Percentiles rank a stretch among this genome's conserved stretches.
Conservation (phyloP, 2,329 filamentous ascomycete species). For the Rhynchosporium agropyri region DNA sequence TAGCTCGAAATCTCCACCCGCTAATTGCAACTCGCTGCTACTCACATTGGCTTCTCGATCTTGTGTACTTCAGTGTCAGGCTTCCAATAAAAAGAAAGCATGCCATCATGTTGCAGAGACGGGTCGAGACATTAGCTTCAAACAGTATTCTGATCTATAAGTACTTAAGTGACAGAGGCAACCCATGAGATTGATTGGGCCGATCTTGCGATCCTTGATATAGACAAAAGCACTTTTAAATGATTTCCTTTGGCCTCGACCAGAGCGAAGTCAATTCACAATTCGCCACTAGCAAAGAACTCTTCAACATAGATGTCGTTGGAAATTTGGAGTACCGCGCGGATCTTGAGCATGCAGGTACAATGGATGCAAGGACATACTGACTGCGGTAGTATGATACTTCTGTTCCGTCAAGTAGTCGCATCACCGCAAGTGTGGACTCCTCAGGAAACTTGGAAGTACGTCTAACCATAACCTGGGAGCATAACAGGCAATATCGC, state of each 20-base stretch:
- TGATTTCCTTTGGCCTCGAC: slow-evolving; percentile 60
- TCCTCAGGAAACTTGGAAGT: slow-evolving; percentile 51
- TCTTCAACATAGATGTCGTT: slow-evolving; percentile 57
- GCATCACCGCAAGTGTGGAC: slow-evolving; percentile 46
- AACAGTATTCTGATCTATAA: not conserved
- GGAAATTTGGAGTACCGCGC: slow-evolving; percentile 61
- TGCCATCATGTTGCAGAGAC: slow-evolving; percentile 1
- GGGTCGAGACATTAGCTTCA: not conserved
- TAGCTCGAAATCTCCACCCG: too few species aligned
- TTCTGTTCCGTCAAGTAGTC: slow-evolving; percentile 47
- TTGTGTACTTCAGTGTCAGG: too few species aligned
- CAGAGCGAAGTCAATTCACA: slow-evolving; percentile 61
- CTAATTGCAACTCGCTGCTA: too few species aligned
- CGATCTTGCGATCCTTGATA: slow-evolving; percentile 44
- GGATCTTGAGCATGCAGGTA: slow-evolving; percentile 52
- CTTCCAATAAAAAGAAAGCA: too few species aligned
- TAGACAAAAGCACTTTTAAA: slow-evolving; percentile 50
- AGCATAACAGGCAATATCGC: slow-evolving; percentile 54
- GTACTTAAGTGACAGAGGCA: slow-evolving; percentile 4
- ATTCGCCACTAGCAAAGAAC: slow-evolving; percentile 59
- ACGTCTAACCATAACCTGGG: slow-evolving; percentile 51
- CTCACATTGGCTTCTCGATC: too few species aligned
- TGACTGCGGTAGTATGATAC: slow-evolving; percentile 44
- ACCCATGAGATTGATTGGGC: slow-evolving; percentile 20
- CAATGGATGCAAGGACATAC: slow-evolving; percentile 57